phyloP scores from a whole-genome alignment of 352 stramenopile species.

The Phytophthora sp. region DNA sequence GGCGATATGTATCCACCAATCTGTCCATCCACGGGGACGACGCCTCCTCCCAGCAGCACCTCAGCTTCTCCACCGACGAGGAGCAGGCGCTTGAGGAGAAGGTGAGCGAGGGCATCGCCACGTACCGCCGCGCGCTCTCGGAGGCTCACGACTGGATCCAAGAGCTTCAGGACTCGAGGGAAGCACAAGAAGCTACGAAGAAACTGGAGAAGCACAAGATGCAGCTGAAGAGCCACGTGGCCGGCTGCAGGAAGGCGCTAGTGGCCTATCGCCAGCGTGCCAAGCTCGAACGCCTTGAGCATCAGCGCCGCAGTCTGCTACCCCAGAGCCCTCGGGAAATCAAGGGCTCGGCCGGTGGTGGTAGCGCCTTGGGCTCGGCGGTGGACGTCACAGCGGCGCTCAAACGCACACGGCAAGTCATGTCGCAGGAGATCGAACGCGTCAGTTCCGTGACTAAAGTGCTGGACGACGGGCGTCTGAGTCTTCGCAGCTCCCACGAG shows the following conservation, averaged over 20 bases:
- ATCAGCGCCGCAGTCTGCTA: constrained; percentile 56
- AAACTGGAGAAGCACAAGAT: constrained; percentile 39
- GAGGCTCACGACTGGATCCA: constrained; percentile 51
- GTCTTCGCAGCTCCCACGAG: constrained; percentile 64
- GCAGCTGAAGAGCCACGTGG: constrained; percentile 44
- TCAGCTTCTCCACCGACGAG: constrained; percentile 62
- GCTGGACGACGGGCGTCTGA: constrained; percentile 65
- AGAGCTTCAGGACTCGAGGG: constrained; percentile 45
- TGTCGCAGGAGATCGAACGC: constrained; percentile 78
- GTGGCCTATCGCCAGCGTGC: constrained; percentile 68
- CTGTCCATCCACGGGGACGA: constrained; percentile 24
- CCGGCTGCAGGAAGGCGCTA: constrained; percentile 61
- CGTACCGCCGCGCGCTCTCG: constrained; percentile 43
- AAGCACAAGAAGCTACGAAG: constrained; percentile 31
- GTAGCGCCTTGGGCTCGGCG: constrained; percentile 38
- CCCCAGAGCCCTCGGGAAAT: constrained; percentile 23
- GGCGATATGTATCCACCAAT: constrained; percentile 52
- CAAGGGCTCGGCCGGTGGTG: constrained; percentile 1
- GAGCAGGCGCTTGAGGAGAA: constrained; percentile 68
- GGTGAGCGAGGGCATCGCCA: constrained; percentile 51
- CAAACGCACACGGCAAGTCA: constrained; percentile 67
- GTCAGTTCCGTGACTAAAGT: constrained; percentile 70
- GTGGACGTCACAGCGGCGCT: constrained; percentile 69
- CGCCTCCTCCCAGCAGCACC: constrained; percentile 25
- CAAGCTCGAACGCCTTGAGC: constrained; percentile 63